A percentile compares a stretch with the other conserved stretches of the same genome.
These are phyloP conservation scores for Jaltomata sinuosa DNA, from an alignment of 257 asterid genomes.

Conservation along the genomic window DNA sequence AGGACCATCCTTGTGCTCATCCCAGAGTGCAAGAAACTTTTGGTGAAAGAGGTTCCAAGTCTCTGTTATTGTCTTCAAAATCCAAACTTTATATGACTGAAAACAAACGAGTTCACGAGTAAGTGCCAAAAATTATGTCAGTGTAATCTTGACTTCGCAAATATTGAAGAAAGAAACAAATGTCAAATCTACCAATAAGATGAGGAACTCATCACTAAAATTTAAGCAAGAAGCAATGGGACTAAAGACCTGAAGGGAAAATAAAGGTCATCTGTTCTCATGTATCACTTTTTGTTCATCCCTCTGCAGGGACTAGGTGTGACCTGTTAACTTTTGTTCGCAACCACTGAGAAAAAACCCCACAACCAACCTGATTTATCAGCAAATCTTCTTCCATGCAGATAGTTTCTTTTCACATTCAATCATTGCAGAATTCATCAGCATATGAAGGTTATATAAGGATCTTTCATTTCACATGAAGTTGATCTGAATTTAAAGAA, in stretches of 20 bases:
- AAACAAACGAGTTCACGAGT: neutral
- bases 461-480: neutral
- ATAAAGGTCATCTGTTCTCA: neutral
- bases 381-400: neutral
- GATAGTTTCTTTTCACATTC: neutral
- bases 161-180: neutral
- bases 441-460: neutral
- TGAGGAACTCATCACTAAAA: neutral
- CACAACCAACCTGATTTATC: neutral
- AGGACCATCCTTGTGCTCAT: slow-evolving; percentile 74
- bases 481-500: neutral
- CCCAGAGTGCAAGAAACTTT: slow-evolving; percentile 86
- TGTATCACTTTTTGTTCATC: neutral
- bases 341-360: neutral
- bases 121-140: neutral
- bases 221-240: neutral
- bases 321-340: neutral
- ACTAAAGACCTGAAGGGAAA: neutral
- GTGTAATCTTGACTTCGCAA: neutral
- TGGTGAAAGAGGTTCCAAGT: slow-evolving; percentile 81
- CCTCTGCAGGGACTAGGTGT: neutral
- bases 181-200: neutral
- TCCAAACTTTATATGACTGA: slow-evolving; percentile 78
- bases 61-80: slow-evolving; percentile 65
- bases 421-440: neutral